Evolutionary conservation across 495 filamentous ascomycete genomes (phyloP).

Genomic region (Hyaloscypha bicolor): DNA sequence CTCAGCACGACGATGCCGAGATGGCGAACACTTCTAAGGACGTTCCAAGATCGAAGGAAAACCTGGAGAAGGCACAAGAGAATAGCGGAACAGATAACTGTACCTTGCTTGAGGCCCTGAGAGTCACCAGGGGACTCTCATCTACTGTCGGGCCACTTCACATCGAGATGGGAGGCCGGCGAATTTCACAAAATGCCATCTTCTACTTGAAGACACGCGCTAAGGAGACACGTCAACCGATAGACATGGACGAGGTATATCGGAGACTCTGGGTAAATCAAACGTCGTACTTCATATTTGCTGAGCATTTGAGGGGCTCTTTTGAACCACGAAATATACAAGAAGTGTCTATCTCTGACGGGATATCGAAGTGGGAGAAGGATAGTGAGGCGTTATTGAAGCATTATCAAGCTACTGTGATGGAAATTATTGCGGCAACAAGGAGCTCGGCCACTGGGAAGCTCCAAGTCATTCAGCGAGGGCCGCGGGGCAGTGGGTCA

Average conservation of each 20-base stretch:
- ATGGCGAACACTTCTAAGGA: slow-evolving; percentile 6
- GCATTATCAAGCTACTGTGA: slow-evolving; percentile 1
- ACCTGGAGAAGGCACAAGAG: slow-evolving; percentile 8
- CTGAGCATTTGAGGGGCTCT: too few species aligned
- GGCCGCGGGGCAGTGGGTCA: slow-evolving; percentile 5
- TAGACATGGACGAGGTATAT: too few species aligned
- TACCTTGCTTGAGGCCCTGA: slow-evolving; percentile 4
- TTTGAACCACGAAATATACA: not conserved
- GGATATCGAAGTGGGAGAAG: slow-evolving; percentile 7
- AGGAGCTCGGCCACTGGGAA: slow-evolving; percentile 15
- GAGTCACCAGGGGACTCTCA: not conserved
- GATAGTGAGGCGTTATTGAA: slow-evolving; percentile 2
- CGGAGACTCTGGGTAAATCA: too few species aligned
- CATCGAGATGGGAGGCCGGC: not conserved
- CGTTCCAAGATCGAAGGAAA: slow-evolving; percentile 8
- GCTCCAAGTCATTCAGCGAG: slow-evolving; percentile 14
- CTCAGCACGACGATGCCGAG: not conserved
- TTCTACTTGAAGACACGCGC: too few species aligned
- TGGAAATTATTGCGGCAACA: slow-evolving; percentile 9
- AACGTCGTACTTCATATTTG: too few species aligned
- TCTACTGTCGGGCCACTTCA: slow-evolving; percentile 3
- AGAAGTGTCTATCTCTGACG: not conserved
- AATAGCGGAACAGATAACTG: slow-evolving; percentile 6
- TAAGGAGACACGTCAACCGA: too few species aligned
- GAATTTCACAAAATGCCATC: too few species aligned